Percentiles rank a stretch among this genome's conserved stretches.
These are phyloP conservation scores for Suillus placidus DNA, from an alignment of 768 basidiomycete species.

Conservation along the genomic window DNA sequence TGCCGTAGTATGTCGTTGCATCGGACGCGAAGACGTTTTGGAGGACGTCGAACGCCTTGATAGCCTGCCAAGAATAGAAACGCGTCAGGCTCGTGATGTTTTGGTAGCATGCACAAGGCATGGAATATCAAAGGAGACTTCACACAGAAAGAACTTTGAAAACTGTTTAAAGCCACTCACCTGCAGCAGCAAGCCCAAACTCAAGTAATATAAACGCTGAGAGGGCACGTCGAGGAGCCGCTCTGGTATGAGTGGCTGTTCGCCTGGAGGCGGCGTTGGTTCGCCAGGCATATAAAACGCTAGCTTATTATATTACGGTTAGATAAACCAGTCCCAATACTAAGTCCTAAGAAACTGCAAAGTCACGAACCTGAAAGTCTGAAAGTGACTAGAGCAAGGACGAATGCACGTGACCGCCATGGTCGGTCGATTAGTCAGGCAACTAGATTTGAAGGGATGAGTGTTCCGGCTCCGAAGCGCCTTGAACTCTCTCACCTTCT, in stretches of 20 bases:
- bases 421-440: not conserved
- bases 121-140: not conserved
- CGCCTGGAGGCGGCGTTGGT: slow-evolving; percentile 15
- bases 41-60: slow-evolving; percentile 75
- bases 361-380: not conserved
- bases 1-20: slow-evolving; percentile 46
- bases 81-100: not conserved
- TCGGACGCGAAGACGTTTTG: slow-evolving; percentile 52
- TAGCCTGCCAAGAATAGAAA: slow-evolving; percentile 47
- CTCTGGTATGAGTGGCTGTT: slow-evolving; percentile 68
- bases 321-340: not conserved
- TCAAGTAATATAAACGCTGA: slow-evolving; percentile 77
- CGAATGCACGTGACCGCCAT: slow-evolving; percentile 7
- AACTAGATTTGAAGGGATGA: not conserved
- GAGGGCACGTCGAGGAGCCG: slow-evolving; percentile 74
- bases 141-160: not conserved
- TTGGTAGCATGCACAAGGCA: not conserved
- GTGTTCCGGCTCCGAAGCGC: not conserved
- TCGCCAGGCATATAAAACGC: slow-evolving; percentile 13
- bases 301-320: slow-evolving; percentile 3
- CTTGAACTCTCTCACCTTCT: not conserved
- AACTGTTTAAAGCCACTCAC: slow-evolving; percentile 40
- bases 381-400: not conserved
- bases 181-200: slow-evolving; percentile 76
- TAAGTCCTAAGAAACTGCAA: slow-evolving; percentile 6